Conservation (phyloP, 352 stramenopile species). For the Peronospora belbahrii region DNA sequence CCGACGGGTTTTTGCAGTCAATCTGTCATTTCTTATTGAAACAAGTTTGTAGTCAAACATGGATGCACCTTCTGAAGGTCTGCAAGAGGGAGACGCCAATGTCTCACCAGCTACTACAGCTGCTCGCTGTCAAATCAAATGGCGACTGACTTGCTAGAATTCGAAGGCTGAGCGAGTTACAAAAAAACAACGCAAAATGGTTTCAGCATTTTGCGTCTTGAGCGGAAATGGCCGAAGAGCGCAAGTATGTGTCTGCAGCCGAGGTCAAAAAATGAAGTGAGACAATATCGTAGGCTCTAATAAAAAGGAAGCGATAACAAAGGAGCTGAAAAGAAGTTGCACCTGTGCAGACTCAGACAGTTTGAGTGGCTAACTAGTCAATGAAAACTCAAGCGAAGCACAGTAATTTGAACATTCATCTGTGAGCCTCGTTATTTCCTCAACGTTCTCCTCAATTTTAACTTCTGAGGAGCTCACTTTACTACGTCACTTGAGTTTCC, state of each 20-base stretch:
- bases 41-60: constrained; percentile 11
- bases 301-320: too few relatives aligned
- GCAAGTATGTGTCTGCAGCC: too few relatives aligned
- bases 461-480: constrained; percentile 34
- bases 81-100: not conserved
- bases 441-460: constrained; percentile 33
- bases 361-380: too few relatives aligned
- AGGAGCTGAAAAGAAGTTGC: too few relatives aligned
- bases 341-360: too few relatives aligned
- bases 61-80: constrained; percentile 1
- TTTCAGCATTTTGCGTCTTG: constrained; percentile 33
- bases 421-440: constrained; percentile 36
- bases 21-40: constrained; percentile 24
- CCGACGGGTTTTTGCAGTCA: constrained; percentile 38
- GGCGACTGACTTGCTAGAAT: constrained; percentile 55
- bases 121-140: constrained; percentile 16
- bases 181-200: constrained; percentile 49
- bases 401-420: constrained; percentile 24
- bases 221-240: too few relatives aligned
- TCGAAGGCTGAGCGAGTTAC: constrained; percentile 50
- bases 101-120: not conserved
- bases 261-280: too few relatives aligned
- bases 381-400: constrained; percentile 2
- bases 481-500: constrained; percentile 35
- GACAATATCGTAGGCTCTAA: too few relatives aligned